A percentile compares a stretch with the other conserved stretches of the same genome.
phyloP scores from a whole-genome alignment of 208 protist genomes.

The Acanthamoeba divionensis region DNA sequence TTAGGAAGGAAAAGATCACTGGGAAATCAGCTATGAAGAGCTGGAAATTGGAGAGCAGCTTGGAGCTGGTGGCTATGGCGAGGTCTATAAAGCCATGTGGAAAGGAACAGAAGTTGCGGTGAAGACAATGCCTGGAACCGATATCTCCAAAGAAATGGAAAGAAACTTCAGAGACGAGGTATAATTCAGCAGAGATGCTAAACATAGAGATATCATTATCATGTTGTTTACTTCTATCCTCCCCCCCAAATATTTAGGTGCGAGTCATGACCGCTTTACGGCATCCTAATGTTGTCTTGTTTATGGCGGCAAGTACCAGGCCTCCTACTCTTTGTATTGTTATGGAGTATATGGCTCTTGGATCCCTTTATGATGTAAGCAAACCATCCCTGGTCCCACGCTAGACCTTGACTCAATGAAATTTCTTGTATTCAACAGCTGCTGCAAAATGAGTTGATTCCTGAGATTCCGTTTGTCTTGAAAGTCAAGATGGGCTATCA shows the following conservation, averaged over 20 bases:
- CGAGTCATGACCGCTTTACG: background rate
- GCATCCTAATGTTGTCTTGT: conserved; percentile 3
- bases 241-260: no score
- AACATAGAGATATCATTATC: no score
- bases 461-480: background rate
- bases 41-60: background rate
- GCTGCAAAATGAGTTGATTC: conserved; percentile 9
- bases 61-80: background rate
- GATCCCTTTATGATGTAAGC: background rate
- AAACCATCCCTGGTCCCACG: no score
- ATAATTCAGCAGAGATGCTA: no score
- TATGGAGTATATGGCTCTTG: background rate
- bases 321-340: background rate
- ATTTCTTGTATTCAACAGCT: no score
- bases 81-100: background rate
- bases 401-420: background rate
- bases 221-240: no score
- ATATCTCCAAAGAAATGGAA: background rate
- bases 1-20: no score
- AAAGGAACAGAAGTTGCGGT: conserved; percentile 8
- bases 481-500: background rate
- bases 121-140: no score
- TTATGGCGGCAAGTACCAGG: background rate
- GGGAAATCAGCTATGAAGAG: no score
- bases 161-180: no score